Percentiles rank a stretch among this genome's conserved stretches.
Evolutionary conservation across 1,284 basidiomycete genomes (phyloP).

Genomic region (Fomes fomentarius): DNA sequence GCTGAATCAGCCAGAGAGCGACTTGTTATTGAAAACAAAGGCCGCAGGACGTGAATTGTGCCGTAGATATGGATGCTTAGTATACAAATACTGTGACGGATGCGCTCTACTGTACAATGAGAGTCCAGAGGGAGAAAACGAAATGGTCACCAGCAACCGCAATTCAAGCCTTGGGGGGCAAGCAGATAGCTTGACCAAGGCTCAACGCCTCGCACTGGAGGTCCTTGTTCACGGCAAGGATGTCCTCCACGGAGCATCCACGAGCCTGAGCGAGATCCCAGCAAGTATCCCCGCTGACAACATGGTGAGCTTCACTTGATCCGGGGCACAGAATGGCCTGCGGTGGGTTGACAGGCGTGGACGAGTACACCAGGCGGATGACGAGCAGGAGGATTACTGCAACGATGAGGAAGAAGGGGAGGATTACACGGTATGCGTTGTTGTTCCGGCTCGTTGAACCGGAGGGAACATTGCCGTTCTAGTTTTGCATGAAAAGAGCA

Average conservation of each 20-base stretch:
- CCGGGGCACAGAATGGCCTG: constrained; percentile 48
- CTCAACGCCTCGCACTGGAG: constrained; percentile 59
- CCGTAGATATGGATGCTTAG: background rate
- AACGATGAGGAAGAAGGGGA: constrained; percentile 76
- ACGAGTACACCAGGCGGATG: constrained; percentile 61
- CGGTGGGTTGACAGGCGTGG: constrained; percentile 34
- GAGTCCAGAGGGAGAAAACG: background rate
- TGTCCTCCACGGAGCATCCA: constrained; percentile 55
- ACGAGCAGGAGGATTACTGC: constrained; percentile 66
- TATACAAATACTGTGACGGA: constrained; percentile 6
- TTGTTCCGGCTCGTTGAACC: constrained; percentile 24
- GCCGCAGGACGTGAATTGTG: background rate
- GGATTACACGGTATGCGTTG: constrained; percentile 61
- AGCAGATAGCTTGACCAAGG: constrained; percentile 63
- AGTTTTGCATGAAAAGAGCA: background rate
- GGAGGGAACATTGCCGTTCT: constrained; percentile 7
- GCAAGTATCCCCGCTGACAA: constrained; percentile 68
- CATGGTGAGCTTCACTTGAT: constrained; percentile 48
- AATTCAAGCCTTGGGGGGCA: constrained; percentile 28
- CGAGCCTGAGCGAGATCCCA: constrained; percentile 63
- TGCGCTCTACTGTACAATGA: constrained; percentile 16
- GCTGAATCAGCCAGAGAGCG: too few species aligned
- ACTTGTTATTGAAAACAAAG: too few species aligned
- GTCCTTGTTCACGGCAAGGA: constrained; percentile 56
- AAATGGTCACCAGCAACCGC: background rate